These are phyloP conservation scores for Phellopilus nigrolimitatus DNA, from an alignment of 1,284 basidiomycete species.

Conservation along the genomic window DNA sequence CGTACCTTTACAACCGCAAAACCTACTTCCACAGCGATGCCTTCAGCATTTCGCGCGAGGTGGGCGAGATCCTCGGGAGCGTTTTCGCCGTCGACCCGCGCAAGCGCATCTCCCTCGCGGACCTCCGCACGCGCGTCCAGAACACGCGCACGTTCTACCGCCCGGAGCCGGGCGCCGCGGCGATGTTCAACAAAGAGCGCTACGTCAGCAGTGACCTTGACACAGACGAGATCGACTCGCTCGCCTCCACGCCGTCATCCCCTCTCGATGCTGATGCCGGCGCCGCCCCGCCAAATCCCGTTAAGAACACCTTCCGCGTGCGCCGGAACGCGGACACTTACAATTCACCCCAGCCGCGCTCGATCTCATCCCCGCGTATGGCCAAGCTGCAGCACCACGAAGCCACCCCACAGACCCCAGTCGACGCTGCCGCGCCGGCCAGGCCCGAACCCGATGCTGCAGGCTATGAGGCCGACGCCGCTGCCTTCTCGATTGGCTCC, in stretches of 20 bases:
- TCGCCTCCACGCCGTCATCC: too few relatives aligned
- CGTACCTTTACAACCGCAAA: constrained; percentile 60
- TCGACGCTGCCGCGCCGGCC: too few relatives aligned
- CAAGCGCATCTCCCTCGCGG: constrained; percentile 60
- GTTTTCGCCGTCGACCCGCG: constrained; percentile 75
- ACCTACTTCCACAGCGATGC: constrained; percentile 69
- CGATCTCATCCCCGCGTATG: too few relatives aligned
- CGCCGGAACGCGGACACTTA: too few relatives aligned
- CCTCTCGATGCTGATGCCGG: too few relatives aligned
- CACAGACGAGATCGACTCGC: too few relatives aligned
- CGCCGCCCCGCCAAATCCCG: too few relatives aligned
- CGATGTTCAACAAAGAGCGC: background rate
- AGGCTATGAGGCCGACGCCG: background rate
- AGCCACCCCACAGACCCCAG: too few relatives aligned
- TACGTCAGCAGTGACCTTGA: background rate
- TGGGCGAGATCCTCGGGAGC: constrained; percentile 61
- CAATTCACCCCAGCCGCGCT: too few relatives aligned
- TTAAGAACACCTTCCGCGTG: too few relatives aligned
- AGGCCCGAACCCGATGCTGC: too few relatives aligned
- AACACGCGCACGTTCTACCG: constrained; percentile 58
- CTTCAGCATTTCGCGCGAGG: constrained; percentile 67
- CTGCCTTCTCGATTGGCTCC: background rate
- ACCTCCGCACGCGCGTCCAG: constrained; percentile 68
- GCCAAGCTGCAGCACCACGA: too few relatives aligned
- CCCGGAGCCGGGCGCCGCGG: background rate